Evolutionary conservation across 306 rosid species (phyloP), one percentile per base, ranked within the genome.

Genomic region (Trichosanthes truncata): DNA sequence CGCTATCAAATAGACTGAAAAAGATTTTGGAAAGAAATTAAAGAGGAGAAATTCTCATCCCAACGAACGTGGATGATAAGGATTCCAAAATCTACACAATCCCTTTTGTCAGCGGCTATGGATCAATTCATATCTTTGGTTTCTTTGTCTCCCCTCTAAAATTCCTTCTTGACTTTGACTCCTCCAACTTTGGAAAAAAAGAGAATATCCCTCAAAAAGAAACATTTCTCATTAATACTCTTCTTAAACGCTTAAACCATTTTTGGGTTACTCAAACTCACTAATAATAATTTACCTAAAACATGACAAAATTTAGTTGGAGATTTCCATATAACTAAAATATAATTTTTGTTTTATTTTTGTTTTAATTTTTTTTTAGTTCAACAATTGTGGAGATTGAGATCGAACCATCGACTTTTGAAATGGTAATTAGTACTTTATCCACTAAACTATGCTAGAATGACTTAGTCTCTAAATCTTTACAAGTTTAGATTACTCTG

Each of bases 31-130:
- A 51, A 76, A 53, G 2, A 3, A 38, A 31, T 2, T 5, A 57
- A 26, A 77, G 13, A 31, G 18, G 56, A 7, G 9, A 40, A 41
- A 77, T 36, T 56, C 69, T 59, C 56, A 23, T 45, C 46, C 62
- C 52, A 6, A n/a, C 69, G 66, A 43, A 77, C 69, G 80, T 77
- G 80, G 80, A 77, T 59, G 80, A 77, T 77, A 77, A 77, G 80
- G 80, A 77, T 77, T 77, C 80, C 80, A 25, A n/a, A 40, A 65
- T 38, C 9, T 78, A 25, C 60, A 43, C 17, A 62, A 62, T 62
- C 69, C 41, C 41, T 62, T 62, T 62, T 62, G 43, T 62, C 5
- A 31, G 20, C 9, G 67, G 40, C 13, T 45, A 14, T 49, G 55
- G 55, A 49, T 29, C 33, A 29, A n/a, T 36, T 38, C 2, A 68